Base-by-base conservation (phyloP, 1,284 basidiomycete species). In the Sanguinoderma infundibulare region DNA sequence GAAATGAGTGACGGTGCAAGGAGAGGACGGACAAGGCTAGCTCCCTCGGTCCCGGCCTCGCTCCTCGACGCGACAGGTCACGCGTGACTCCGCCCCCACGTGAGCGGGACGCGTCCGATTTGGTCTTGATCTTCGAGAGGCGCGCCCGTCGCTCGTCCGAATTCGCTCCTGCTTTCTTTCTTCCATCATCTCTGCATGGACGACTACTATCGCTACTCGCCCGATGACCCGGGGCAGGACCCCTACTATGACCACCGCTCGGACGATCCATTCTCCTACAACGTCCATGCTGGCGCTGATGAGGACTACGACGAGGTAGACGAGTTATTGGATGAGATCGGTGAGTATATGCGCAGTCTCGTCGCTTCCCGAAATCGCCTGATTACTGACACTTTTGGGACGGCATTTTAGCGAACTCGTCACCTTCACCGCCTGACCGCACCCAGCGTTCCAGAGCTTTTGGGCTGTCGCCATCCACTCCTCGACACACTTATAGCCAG, bases 261-360 rank as follows among this genome's bases (percentile, higher is more conserved):
- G 6, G 34, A 47, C 34, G 28, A 34, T 39, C 42, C 54, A 9
- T 55, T 47, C 22, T 34, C 40, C 9, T 55, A 26, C 34, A 36
- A 35, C 9, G 42, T 36, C 24, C 30, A 47, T 10, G 12, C 32
- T 12, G 20, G 44, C 22, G 24, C 32, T 3, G 26, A 35, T 49
- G 51, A 30, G n/a, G 22, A 14, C n/a, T n/a, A 61, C 28, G 34
- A 71, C 38, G 62, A 63, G 30, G 56, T 63, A 15, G 61, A 58
- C 24, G 59, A 60, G 47, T 65, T 70, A 50, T 54, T 61, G 24
- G 76, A 78, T 40, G 75, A 78, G 38, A 77, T 77, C 64, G 74
- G 86, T 85, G 73, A 67, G 72, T 85, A 73, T 84, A 83, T 86
- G 83, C 82, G 74, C 30, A 2, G n/a, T 7, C 62, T 20, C 34